These are phyloP conservation scores for Polyporus arcularius DNA, from an alignment of 768 basidiomycete genomes.

Conservation along the genomic window DNA sequence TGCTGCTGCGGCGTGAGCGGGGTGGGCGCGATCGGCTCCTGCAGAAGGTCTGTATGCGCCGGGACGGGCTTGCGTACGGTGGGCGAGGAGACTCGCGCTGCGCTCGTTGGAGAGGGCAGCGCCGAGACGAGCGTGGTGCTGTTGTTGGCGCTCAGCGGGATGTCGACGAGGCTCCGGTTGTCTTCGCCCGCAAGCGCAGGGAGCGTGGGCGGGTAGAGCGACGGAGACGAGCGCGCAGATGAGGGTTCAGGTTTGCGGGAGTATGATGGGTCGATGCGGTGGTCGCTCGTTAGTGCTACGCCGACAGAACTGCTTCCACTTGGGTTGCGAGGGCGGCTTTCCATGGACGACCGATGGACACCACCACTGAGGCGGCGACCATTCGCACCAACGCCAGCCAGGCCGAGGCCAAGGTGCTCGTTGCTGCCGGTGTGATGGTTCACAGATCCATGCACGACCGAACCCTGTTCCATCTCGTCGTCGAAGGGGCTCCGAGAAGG, in stretches of 20 bases:
- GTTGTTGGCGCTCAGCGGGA: slow-evolving; percentile 4
- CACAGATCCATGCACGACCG: background rate
- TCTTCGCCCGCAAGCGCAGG: slow-evolving; percentile 3
- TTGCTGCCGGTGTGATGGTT: background rate
- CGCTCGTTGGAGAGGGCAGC: slow-evolving; percentile 5
- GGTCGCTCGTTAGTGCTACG: slow-evolving; percentile 16
- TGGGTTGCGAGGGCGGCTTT: slow-evolving; percentile 2
- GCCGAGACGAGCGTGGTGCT: slow-evolving; percentile 3
- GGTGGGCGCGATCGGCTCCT: background rate
- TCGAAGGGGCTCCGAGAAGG: slow-evolving; percentile 12
- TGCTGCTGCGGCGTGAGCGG: slow-evolving; percentile 3
- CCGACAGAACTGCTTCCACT: slow-evolving; percentile 11
- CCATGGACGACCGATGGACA: background rate
- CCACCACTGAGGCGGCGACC: slow-evolving; percentile 1
- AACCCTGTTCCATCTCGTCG: slow-evolving; percentile 1
- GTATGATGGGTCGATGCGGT: background rate
- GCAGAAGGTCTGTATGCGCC: slow-evolving; percentile 3
- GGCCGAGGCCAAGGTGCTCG: slow-evolving; percentile 5
- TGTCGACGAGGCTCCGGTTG: slow-evolving; percentile 9
- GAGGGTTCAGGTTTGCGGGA: background rate
- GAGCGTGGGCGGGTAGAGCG: slow-evolving; percentile 18
- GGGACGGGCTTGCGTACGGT: slow-evolving; percentile 10
- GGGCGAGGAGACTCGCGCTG: slow-evolving; percentile 4
- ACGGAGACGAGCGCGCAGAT: slow-evolving; percentile 18
- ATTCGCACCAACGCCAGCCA: slow-evolving; percentile 13